phyloP scores from a whole-genome alignment of 2,329 filamentous ascomycete species.

The Teratosphaeria zuluensis region DNA sequence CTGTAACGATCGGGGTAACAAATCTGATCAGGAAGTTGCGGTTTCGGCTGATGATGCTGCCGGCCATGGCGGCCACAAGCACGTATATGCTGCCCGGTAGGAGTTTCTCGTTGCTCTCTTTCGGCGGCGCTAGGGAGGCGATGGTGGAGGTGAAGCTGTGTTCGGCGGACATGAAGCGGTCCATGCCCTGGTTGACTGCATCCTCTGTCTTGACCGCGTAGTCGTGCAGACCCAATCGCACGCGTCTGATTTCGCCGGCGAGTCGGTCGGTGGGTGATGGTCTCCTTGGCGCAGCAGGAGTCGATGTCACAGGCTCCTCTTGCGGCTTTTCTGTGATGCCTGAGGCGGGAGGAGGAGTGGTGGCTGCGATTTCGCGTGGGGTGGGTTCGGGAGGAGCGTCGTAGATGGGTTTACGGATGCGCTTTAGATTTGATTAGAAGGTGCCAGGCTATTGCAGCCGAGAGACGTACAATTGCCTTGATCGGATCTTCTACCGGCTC shows the following conservation, averaged over 20 bases:
- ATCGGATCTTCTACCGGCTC: constrained; percentile 24
- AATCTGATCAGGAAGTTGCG: constrained; percentile 74
- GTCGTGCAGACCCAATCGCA: constrained; percentile 69
- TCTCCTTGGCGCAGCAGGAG: constrained; percentile 15
- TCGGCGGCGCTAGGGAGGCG: constrained; percentile 75
- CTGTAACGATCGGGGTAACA: constrained; percentile 66
- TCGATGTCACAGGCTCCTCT: constrained; percentile 13
- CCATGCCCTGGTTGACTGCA: constrained; percentile 71
- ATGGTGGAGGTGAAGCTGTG: constrained; percentile 82
- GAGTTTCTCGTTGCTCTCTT: constrained; percentile 76
- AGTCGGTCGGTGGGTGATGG: constrained; percentile 82
- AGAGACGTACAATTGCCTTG: constrained; percentile 16
- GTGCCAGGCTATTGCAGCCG: not conserved
- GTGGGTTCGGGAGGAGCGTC: constrained; percentile 46
- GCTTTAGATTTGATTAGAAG: constrained; percentile 11
- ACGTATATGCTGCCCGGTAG: constrained; percentile 89
- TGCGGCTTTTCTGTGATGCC: constrained; percentile 24
- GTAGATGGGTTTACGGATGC: constrained; percentile 59
- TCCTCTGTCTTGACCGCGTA: constrained; percentile 69
- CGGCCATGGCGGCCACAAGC: constrained; percentile 87
- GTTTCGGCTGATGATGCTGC: constrained; percentile 81
- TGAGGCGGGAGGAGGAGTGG: constrained; percentile 28
- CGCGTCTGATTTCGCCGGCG: constrained; percentile 68
- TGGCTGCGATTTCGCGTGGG: constrained; percentile 28
- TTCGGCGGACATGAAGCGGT: constrained; percentile 74